Conservation (phyloP, 139 green algal species). For the Spirogloea muscicola region DNA sequence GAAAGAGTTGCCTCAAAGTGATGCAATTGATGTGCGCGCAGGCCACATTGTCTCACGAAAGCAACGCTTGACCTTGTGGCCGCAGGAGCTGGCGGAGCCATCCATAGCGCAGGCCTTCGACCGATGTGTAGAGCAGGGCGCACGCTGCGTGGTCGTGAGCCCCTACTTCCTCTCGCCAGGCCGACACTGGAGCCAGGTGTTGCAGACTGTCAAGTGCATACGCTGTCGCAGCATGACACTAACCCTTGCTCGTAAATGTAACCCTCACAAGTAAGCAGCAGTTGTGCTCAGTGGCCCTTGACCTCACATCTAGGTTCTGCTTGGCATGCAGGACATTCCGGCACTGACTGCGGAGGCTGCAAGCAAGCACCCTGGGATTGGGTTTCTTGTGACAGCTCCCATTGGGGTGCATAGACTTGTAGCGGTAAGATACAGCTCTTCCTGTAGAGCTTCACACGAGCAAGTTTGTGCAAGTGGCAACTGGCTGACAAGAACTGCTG, state of each 20-base stretch:
- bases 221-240: neutral
- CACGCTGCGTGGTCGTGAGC: slow-evolving; percentile 47
- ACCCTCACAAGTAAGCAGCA: neutral
- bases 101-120: slow-evolving; percentile 51
- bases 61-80: neutral
- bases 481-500: neutral
- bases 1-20: no score
- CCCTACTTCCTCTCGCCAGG: slow-evolving; percentile 58
- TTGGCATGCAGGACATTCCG: slow-evolving; percentile 49
- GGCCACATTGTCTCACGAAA: neutral
- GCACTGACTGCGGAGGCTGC: slow-evolving; percentile 43
- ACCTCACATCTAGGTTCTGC: neutral
- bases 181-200: slow-evolving; percentile 47
- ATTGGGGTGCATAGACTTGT: slow-evolving; percentile 52
- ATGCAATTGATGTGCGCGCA: neutral
- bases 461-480: no score
- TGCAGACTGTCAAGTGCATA: neutral
- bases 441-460: neutral
- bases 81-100: slow-evolving; percentile 45
- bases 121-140: slow-evolving; percentile 42
- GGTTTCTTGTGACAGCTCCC: slow-evolving; percentile 47
- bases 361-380: slow-evolving; percentile 38
- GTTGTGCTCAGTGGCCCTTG: neutral
- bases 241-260: neutral
- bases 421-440: slow-evolving; percentile 11